A percentile compares a stretch with the other conserved stretches of the same genome.
These are phyloP conservation scores for Prosopis cineraria DNA, from an alignment of 306 rosid species.

Conservation along the genomic window DNA sequence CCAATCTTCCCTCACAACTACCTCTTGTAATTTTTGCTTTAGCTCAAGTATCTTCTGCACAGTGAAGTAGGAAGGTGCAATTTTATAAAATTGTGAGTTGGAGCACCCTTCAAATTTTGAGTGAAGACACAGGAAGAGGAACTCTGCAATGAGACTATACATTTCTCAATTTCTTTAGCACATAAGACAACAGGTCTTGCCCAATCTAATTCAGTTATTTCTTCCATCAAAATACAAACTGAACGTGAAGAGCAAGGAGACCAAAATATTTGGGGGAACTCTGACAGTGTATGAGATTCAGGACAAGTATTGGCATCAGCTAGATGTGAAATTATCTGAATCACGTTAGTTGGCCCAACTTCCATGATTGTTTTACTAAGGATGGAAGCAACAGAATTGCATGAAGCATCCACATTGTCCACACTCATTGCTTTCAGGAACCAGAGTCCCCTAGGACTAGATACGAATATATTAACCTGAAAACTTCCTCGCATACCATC, in stretches of 20 bases:
- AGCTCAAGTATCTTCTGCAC: slow-evolving; percentile 49
- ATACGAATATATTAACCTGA: slow-evolving; percentile 49
- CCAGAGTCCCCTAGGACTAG: slow-evolving; percentile 56
- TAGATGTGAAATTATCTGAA: slow-evolving; percentile 60
- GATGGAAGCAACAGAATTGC: slow-evolving; percentile 35
- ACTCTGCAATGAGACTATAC: slow-evolving; percentile 41
- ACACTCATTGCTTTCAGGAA: slow-evolving; percentile 48
- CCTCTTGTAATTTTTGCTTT: slow-evolving; percentile 46
- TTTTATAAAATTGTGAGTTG: slow-evolving; percentile 38
- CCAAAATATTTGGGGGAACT: slow-evolving; percentile 56
- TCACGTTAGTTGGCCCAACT: slow-evolving; percentile 50
- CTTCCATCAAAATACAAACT: slow-evolving; percentile 52
- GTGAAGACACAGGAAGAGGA: slow-evolving; percentile 36
- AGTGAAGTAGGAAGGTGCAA: slow-evolving; percentile 46
- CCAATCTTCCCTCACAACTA: slow-evolving; percentile 51
- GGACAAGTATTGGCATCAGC: slow-evolving; percentile 38
- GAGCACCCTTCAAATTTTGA: slow-evolving; percentile 38
- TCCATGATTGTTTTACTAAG: slow-evolving; percentile 45
- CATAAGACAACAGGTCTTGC: slow-evolving; percentile 45
- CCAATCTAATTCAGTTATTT: slow-evolving; percentile 57
- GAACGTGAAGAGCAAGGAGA: slow-evolving; percentile 58
- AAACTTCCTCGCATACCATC: slow-evolving; percentile 44
- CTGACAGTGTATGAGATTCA: slow-evolving; percentile 40
- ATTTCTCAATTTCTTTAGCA: slow-evolving; percentile 58
- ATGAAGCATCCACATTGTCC: slow-evolving; percentile 40